Evolutionary conservation across 1,139 yeast species (phyloP).

Genomic region (Nakaseomyces uthaithaninus): DNA sequence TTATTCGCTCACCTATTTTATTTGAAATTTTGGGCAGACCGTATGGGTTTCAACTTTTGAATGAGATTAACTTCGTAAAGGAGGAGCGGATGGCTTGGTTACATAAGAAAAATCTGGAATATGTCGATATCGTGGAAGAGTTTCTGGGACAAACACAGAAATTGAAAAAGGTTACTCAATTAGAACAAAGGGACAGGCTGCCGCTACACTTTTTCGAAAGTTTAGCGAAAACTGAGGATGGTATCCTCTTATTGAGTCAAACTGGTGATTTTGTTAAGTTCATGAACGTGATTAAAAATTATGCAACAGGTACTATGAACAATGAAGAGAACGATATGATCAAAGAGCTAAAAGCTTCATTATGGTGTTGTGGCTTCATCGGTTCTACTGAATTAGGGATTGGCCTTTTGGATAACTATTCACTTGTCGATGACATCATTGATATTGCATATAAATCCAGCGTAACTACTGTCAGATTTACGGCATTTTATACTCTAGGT

Average conservation of each 20-base stretch:
- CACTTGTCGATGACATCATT: slow-evolving; percentile 48
- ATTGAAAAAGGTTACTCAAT: slow-evolving; percentile 1
- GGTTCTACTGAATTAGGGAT: slow-evolving; percentile 65
- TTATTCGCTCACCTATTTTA: slow-evolving; percentile 37
- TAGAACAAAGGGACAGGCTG: slow-evolving; percentile 20
- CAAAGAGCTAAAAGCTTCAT: slow-evolving; percentile 55
- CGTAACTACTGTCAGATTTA: slow-evolving; percentile 60
- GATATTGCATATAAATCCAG: slow-evolving; percentile 46
- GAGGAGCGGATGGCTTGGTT: slow-evolving; percentile 55
- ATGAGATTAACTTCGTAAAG: slow-evolving; percentile 45
- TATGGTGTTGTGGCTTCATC: slow-evolving; percentile 86
- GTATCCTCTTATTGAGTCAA: slow-evolving; percentile 44
- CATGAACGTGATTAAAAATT: slow-evolving; percentile 36
- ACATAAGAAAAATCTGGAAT: slow-evolving; percentile 42
- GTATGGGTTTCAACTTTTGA: slow-evolving; percentile 47
- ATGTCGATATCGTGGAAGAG: slow-evolving; percentile 45
- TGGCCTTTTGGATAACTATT: slow-evolving; percentile 54
- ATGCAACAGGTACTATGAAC: slow-evolving; percentile 24
- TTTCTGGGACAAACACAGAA: slow-evolving; percentile 19
- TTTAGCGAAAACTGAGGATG: slow-evolving; percentile 73
- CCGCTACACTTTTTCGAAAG: slow-evolving; percentile 76
- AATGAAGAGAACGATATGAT: slow-evolving; percentile 29
- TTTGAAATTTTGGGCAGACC: slow-evolving; percentile 49
- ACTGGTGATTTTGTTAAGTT: slow-evolving; percentile 43
- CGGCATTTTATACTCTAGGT: slow-evolving; percentile 74